A percentile compares a stretch with the other conserved stretches of the same genome.
These are phyloP conservation scores for Aspergillus nanangensis DNA, from an alignment of 495 filamentous ascomycete species.

Conservation along the genomic window DNA sequence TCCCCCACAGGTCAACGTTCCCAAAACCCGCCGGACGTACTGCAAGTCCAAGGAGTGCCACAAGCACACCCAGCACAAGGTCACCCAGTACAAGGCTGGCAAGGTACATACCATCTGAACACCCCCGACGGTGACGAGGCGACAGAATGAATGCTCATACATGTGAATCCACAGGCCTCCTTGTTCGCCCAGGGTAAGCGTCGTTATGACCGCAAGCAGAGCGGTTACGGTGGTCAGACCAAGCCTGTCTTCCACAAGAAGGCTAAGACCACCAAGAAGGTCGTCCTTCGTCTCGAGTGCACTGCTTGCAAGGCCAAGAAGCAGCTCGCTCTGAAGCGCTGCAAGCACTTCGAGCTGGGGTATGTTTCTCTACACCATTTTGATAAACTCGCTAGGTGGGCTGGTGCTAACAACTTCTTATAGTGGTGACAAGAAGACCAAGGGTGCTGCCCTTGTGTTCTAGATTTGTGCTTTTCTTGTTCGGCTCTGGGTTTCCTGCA, in stretches of 20 bases:
- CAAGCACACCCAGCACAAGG: slow-evolving; percentile 93
- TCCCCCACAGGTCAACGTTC: slow-evolving; percentile 69
- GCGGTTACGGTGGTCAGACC: slow-evolving; percentile 98
- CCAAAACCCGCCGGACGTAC: slow-evolving; percentile 87
- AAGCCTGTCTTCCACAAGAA: slow-evolving; percentile 99
- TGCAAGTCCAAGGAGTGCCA: slow-evolving; percentile 94
- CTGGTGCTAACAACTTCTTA: slow-evolving; percentile 16
- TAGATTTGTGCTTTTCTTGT: slow-evolving; percentile 57
- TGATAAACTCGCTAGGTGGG: background rate
- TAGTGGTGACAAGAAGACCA: slow-evolving; percentile 99
- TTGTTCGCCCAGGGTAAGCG: slow-evolving; percentile 98
- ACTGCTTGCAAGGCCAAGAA: slow-evolving; percentile 96
- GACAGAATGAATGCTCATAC: slow-evolving; percentile 24
- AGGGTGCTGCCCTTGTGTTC: slow-evolving; percentile 99
- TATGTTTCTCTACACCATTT: slow-evolving; percentile 51
- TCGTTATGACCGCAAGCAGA: slow-evolving; percentile 99
- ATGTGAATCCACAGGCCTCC: slow-evolving; percentile 59
- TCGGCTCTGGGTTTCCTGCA: slow-evolving; percentile 46
- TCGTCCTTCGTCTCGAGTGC: slow-evolving; percentile 96
- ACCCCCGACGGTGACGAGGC: slow-evolving; percentile 1
- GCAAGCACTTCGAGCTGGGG: slow-evolving; percentile 99
- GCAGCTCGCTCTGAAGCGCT: slow-evolving; percentile 95
- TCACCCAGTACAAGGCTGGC: slow-evolving; percentile 96
- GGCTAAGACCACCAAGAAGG: slow-evolving; percentile 99
- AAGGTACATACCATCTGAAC: slow-evolving; percentile 52